Evolutionary conservation across 345 rosid genomes (phyloP), one percentile per base, ranked within the genome.

Genomic region (Alliaria petiolata): DNA sequence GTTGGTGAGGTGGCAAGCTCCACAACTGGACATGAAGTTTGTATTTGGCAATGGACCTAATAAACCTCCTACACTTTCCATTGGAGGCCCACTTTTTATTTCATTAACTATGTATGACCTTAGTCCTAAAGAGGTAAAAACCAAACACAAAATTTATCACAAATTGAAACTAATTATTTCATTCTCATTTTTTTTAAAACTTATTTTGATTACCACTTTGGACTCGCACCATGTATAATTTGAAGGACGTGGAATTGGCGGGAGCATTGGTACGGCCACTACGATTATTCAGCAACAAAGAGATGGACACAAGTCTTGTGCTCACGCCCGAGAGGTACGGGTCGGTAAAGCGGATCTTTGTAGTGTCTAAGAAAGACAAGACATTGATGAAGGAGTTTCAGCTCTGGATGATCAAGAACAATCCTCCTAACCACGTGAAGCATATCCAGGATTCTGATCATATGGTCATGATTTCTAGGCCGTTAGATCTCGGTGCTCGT

Each of bases 211-310:
- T n/a, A n/a, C 34, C 62, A n/a, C 11, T 33, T 26, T 39, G 40
- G 34, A 44, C 50, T 39, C 12, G 35, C 15, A 12, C 51, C 6
- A 67, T 26, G 50, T 39, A 39, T 59, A n/a, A 16, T 47, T 13
- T 31, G 13, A 19, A 82, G 90, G 92, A 89, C 62, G 71, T 67
- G 72, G 73, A 81, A 47, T 70, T 89, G 70, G 88, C 87, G n/a
- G 79, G 60, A 47, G 60, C 58, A 63, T 47, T 85, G 77, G 26
- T 83, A 51, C 77, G 92, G 35, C 81, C 85, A 8, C 35, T 47
- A 42, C 77, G 80, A 31, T 62, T 77, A 77, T 83, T 80, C 53
- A 71, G 60, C 16, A 77, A 56, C 2, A 62, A 80, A 61, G 81
- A 84, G 55, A 43, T 81, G 56, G 79, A 83, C 9, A 78, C 16